These are phyloP conservation scores for Bombardia bombarda DNA, from an alignment of 495 filamentous ascomycete species.

Conservation along the genomic window DNA sequence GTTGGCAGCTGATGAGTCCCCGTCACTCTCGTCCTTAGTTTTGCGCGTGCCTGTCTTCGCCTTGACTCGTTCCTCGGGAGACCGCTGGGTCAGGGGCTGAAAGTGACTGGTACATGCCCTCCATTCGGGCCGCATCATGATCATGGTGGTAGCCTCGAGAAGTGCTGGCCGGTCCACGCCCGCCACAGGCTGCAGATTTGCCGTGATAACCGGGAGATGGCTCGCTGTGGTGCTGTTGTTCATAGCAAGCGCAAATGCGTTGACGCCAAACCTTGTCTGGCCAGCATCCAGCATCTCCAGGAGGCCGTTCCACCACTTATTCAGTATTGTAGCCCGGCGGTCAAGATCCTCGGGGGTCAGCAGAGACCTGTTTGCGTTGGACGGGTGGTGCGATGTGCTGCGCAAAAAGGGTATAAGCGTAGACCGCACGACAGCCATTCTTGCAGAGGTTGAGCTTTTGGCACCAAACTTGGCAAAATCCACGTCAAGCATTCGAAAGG, in stretches of 20 bases:
- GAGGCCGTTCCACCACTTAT: constrained; percentile 94
- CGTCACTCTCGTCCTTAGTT: constrained; percentile 50
- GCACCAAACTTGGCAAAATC: constrained; percentile 77
- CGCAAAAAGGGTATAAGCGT: constrained; percentile 79
- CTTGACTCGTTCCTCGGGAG: constrained; percentile 30
- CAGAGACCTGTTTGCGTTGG: constrained; percentile 47
- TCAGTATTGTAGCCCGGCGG: constrained; percentile 69
- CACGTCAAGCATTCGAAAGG: constrained; percentile 71
- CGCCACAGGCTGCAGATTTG: constrained; percentile 22
- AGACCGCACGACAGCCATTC: constrained; percentile 71
- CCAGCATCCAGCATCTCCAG: constrained; percentile 75
- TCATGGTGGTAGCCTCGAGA: constrained; percentile 74
- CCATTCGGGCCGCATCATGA: constrained; percentile 96
- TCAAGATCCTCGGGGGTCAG: constrained; percentile 76
- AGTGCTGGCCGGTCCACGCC: constrained; percentile 59
- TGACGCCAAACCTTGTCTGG: constrained; percentile 34
- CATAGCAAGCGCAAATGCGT: constrained; percentile 41
- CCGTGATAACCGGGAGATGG: constrained; percentile 51
- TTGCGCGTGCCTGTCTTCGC: constrained; percentile 31
- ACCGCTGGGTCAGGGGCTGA: constrained; percentile 46
- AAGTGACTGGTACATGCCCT: constrained; percentile 60
- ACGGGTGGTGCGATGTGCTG: constrained; percentile 61
- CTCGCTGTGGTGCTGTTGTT: constrained; percentile 6
- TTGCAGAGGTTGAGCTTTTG: constrained; percentile 64
- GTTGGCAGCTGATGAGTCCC: constrained; percentile 42